phyloP scores from a whole-genome alignment of 805 yeast genomes.

The Pichia ethanolica region DNA sequence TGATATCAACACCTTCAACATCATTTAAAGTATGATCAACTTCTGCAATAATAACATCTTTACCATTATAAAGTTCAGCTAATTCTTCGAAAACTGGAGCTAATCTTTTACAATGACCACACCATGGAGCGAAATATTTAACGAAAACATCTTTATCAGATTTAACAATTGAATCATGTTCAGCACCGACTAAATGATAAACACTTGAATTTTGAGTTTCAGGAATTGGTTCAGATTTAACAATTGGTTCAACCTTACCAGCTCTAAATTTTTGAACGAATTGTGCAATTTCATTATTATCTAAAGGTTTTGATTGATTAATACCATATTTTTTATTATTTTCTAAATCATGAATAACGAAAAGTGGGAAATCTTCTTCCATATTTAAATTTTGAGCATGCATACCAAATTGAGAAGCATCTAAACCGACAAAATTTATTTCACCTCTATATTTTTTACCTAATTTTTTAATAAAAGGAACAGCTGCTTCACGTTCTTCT shows the following conservation, averaged over 20 bases:
- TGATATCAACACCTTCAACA: conserved; percentile 62
- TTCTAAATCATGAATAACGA: conserved; percentile 72
- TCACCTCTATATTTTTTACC: conserved; percentile 75
- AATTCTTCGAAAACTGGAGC: conserved; percentile 86
- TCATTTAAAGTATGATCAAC: conserved; percentile 89
- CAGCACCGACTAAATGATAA: conserved; percentile 72
- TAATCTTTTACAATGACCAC: conserved; percentile 90
- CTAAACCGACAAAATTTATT: conserved; percentile 82
- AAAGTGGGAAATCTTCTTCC: conserved; percentile 80
- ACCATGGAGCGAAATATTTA: conserved; percentile 96
- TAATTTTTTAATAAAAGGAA: conserved; percentile 45
- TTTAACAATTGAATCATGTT: conserved; percentile 60
- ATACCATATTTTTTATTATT: conserved; percentile 72
- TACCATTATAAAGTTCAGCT: conserved; percentile 58
- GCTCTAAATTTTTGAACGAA: conserved; percentile 57
- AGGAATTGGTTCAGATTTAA: conserved; percentile 85
- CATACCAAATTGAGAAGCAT: conserved; percentile 70
- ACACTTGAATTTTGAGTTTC: conserved; percentile 66
- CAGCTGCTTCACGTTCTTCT: conserved; percentile 55
- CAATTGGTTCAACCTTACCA: conserved; percentile 62
- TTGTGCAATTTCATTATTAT: conserved; percentile 45
- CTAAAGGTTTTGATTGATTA: conserved; percentile 48
- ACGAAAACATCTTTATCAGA: conserved; percentile 70
- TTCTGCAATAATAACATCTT: conserved; percentile 66
- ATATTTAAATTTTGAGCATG: conserved; percentile 84